Base-by-base conservation (phyloP, 352 stramenopile genomes). In the Hyaloperonospora arabidopsidis region DNA sequence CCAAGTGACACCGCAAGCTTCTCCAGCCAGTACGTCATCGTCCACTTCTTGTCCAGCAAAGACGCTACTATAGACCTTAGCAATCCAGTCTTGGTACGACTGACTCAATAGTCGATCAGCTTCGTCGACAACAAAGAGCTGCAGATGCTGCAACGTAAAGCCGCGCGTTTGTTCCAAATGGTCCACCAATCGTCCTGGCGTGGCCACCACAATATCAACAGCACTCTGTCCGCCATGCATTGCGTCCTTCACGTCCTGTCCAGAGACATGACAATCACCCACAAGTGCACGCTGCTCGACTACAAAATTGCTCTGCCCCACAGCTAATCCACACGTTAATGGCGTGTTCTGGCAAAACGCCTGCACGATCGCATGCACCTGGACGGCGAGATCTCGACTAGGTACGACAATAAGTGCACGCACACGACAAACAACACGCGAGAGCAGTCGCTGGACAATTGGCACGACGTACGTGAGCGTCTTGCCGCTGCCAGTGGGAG, bases 111-210 rank as follows among this genome's bases (percentile, higher is more conserved):
- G 74, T 17, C 95, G 76, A 70, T 99, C 97, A 0, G 95, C 96
- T 74, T 99, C 97, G 57, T 99, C 97, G 25, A 99, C 85, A 2
- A 99, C 91, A 39, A 99, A 78, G 61, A 97, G 97, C 65, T 93
- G 76, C 46, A 99, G 69, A 65, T 98, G 94, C 60, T 98, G 89
- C 53, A 99, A 69, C 46, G 93, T 98, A 58, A 99, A 99, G 34
- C 94, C 95, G n/a, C 84, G 89, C 17, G 96, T 98, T 58, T 96
- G 84, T 61, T 98, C 87, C 23, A 98, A 63, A 70, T 99, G 96
- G 66, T 99, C 96, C 21, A 99, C 84, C 13, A 99, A 79, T 47
- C 95, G 83, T 21, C 97, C 97, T 0, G 96, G 96, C 18, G 97
- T 99, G n/a, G 87, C 87, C 19, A 99, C 92, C 29, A 99, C 61